Evolutionary conservation across 1,284 basidiomycete species (phyloP).

Genomic region (Hemileia vastatrix): DNA sequence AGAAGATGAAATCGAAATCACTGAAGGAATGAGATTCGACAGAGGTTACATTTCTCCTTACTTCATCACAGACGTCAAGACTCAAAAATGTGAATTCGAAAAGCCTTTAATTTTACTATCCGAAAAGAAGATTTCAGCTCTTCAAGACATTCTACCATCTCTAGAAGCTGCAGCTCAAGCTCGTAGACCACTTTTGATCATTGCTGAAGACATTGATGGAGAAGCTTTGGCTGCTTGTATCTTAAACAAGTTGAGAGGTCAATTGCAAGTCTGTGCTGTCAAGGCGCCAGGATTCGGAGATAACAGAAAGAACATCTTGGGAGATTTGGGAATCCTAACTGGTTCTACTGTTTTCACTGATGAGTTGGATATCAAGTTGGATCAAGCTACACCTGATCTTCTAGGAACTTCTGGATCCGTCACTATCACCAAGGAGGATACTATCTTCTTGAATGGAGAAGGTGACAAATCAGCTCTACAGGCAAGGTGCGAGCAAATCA

Average conservation of each 20-base stretch:
- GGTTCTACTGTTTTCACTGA: slow-evolving; percentile 96
- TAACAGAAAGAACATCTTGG: slow-evolving; percentile 95
- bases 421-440: slow-evolving; percentile 96
- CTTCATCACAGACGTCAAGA: slow-evolving; percentile 97
- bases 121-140: slow-evolving; percentile 93
- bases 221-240: slow-evolving; percentile 95
- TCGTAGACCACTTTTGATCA: slow-evolving; percentile 83
- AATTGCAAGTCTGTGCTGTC: slow-evolving; percentile 81
- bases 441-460: slow-evolving; percentile 86
- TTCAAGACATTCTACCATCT: slow-evolving; percentile 89
- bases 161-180: slow-evolving; percentile 84
- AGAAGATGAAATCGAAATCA: slow-evolving; percentile 96
- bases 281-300: slow-evolving; percentile 98
- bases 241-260: slow-evolving; percentile 95
- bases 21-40: slow-evolving; percentile 99
- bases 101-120: slow-evolving; percentile 86
- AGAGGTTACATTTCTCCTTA: slow-evolving; percentile 96
- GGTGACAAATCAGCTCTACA: slow-evolving; percentile 75
- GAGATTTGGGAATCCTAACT: slow-evolving; percentile 90
- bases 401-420: slow-evolving; percentile 85
- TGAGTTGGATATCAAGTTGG: slow-evolving; percentile 94
- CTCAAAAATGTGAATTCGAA: slow-evolving; percentile 92
- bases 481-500: slow-evolving; percentile 89
- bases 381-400: slow-evolving; percentile 75
- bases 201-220: slow-evolving; percentile 93